A percentile compares a stretch with the other conserved stretches of the same genome.
Evolutionary conservation across 768 basidiomycete genomes (phyloP).

Genomic region (Lanmaoa pseudosensibilis): DNA sequence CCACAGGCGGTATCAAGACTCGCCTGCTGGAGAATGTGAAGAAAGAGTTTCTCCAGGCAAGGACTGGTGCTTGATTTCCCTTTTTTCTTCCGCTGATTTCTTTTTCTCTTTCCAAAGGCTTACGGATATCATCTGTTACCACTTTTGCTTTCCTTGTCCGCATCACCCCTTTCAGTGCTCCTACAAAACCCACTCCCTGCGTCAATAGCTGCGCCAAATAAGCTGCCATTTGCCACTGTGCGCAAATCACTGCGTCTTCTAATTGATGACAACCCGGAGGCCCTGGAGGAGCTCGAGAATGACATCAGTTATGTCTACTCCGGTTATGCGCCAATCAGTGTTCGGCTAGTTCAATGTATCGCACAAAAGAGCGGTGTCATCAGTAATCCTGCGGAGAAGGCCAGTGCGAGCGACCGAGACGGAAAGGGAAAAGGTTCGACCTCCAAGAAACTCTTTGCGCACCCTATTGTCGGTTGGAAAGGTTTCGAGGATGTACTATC

Average conservation of each 20-base stretch:
- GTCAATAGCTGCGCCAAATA: slow-evolving; percentile 45
- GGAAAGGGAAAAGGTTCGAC: slow-evolving; percentile 38
- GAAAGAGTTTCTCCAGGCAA: slow-evolving; percentile 84
- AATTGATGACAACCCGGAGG: slow-evolving; percentile 82
- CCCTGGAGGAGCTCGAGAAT: slow-evolving; percentile 79
- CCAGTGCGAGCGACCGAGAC: slow-evolving; percentile 37
- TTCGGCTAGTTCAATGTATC: slow-evolving; percentile 90
- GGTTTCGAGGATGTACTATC: slow-evolving; percentile 91
- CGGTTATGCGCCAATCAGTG: slow-evolving; percentile 91
- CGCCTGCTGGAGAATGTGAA: slow-evolving; percentile 87
- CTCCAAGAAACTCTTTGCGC: slow-evolving; percentile 70
- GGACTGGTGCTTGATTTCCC: slow-evolving; percentile 3
- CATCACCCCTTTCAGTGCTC: slow-evolving; percentile 67
- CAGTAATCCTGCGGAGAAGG: slow-evolving; percentile 70
- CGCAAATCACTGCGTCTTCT: slow-evolving; percentile 89
- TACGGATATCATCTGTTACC: slow-evolving; percentile 78
- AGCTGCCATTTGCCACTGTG: slow-evolving; percentile 69
- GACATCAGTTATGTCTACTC: slow-evolving; percentile 97
- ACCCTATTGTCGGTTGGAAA: slow-evolving; percentile 95
- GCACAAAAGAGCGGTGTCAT: slow-evolving; percentile 90
- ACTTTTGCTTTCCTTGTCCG: slow-evolving; percentile 60
- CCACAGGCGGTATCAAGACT: slow-evolving; percentile 80
- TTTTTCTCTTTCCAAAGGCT: slow-evolving; percentile 43
- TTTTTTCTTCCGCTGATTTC: not conserved
- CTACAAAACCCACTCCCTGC: slow-evolving; percentile 67